Base-by-base conservation (phyloP, 768 basidiomycete genomes). In the Candolleomyces aberdarensis region DNA sequence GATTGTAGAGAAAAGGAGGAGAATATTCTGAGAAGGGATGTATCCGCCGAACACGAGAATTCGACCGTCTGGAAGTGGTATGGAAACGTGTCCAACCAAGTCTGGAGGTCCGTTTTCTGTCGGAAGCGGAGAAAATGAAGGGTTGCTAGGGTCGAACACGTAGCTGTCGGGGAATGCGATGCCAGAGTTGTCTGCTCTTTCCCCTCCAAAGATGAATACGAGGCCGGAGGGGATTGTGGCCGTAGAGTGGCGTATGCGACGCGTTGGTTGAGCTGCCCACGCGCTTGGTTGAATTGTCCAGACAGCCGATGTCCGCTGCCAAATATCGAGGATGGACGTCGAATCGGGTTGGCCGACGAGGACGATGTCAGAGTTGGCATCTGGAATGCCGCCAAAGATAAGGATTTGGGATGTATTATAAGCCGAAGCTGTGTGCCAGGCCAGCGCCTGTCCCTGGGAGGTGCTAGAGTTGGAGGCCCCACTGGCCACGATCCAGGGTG, bases 391-490 rank as follows among this genome's bases (percentile, higher is more conserved):
- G 20, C 94, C 94, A 61, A 94, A 92, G 14, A 87, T 71, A 3
- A 95, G 77, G 2, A 85, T 63, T 22, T 78, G 63, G 8, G 83
- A 74, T 15, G 78, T 72, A 58, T 84, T 82, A 74, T 84, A 82
- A 4, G 87, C 83, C 15, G 90, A 88, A 47, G 95, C 75, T 1
- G 89, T 85, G 69, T 94, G 90, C 89, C 91, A 95, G 11, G 89
- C 84, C 11, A 94, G 76, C 8, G 83, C 73, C 22, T 91, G 91
- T 0, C 84, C 83, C 58, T 82, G 79, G 0, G 80, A 73, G 5
- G 77, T 68, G 6, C 78, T 71, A 4, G 75, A 71, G 62, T 82
- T 81, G 2, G 74, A 66, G 36, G 81, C 76, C 59, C 76, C 77
- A 56, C 78, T 78, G 57, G 90, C 63, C 56, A 87, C 80, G 41